A percentile compares a stretch with the other conserved stretches of the same genome.
Evolutionary conservation across 345 rosid species (phyloP).

Genomic region (Euphorbia peplus): DNA sequence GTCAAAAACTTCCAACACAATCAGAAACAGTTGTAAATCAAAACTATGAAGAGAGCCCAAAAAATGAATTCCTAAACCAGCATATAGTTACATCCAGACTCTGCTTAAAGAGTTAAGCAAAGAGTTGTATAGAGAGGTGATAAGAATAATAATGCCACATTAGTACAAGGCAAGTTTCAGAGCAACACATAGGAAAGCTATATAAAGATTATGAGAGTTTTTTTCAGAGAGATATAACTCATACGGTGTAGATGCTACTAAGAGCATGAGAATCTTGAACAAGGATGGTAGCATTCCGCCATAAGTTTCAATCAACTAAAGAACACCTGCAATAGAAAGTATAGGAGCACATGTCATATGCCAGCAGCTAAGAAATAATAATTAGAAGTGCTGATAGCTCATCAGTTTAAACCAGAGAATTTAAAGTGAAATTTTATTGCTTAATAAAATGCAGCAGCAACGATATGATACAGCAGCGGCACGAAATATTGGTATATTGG

Average conservation of each 20-base stretch:
- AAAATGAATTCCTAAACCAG: neutral
- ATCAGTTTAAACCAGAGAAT: no score
- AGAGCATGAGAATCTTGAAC: constrained; percentile 75
- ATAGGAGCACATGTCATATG: constrained; percentile 10
- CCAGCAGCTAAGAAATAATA: constrained; percentile 12
- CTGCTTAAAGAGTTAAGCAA: neutral
- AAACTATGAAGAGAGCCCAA: neutral
- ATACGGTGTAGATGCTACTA: constrained; percentile 90
- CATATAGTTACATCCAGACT: neutral
- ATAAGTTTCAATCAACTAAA: constrained; percentile 72
- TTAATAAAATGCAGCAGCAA: no score
- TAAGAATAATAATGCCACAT: neutral
- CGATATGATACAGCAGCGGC: no score
- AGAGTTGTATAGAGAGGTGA: neutral
- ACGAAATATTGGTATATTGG: no score
- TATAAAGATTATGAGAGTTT: neutral
- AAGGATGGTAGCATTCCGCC: constrained; percentile 65
- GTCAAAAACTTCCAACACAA: neutral
- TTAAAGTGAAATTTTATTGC: no score
- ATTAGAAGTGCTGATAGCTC: no score
- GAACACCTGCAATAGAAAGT: constrained; percentile 52
- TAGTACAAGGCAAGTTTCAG: constrained; percentile 10
- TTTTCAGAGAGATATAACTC: constrained; percentile 29
- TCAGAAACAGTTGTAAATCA: neutral
- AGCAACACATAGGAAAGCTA: neutral